Evolutionary conservation across 1,139 yeast genomes (phyloP).

Genomic region (Lodderomyces pseudojiufengensis): DNA sequence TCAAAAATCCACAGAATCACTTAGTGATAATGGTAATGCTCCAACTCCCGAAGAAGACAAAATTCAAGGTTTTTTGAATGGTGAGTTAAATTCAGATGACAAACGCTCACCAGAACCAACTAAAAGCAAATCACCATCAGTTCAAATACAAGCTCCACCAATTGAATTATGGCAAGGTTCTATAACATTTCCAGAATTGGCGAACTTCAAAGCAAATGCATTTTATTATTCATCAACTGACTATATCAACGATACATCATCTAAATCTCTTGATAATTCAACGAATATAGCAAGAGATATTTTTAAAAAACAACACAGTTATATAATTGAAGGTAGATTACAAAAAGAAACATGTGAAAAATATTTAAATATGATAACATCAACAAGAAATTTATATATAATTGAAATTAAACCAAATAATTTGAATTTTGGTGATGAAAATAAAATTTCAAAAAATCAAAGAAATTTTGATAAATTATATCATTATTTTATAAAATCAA

Average conservation of each 20-base stretch:
- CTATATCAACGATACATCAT: conserved; percentile 9
- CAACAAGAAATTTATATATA: conserved; percentile 48
- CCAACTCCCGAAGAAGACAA: too few relatives aligned
- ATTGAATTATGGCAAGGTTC: conserved; percentile 52
- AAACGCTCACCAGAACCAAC: too few relatives aligned
- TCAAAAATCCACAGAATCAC: too few relatives aligned
- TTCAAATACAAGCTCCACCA: conserved; percentile 5
- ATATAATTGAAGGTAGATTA: conserved; percentile 63
- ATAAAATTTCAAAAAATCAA: conserved; percentile 1
- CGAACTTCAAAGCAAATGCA: conserved; percentile 44
- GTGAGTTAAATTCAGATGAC: too few relatives aligned
- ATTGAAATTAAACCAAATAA: conserved; percentile 30
- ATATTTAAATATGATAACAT: conserved; percentile 49
- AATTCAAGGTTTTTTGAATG: too few relatives aligned
- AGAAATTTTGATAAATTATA: conserved; percentile 43
- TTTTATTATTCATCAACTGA: conserved; percentile 40
- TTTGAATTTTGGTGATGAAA: neutral
- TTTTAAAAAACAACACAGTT: conserved; percentile 24
- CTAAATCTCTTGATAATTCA: conserved; percentile 18
- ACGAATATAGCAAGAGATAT: conserved; percentile 32
- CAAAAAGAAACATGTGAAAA: conserved; percentile 51
- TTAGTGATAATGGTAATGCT: too few relatives aligned
- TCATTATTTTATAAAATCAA: conserved; percentile 46
- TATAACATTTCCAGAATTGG: conserved; percentile 53
- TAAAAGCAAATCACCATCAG: too few relatives aligned